Evolutionary conservation across 2,329 filamentous ascomycete species (phyloP).

Genomic region (Pezicula carpinea): DNA sequence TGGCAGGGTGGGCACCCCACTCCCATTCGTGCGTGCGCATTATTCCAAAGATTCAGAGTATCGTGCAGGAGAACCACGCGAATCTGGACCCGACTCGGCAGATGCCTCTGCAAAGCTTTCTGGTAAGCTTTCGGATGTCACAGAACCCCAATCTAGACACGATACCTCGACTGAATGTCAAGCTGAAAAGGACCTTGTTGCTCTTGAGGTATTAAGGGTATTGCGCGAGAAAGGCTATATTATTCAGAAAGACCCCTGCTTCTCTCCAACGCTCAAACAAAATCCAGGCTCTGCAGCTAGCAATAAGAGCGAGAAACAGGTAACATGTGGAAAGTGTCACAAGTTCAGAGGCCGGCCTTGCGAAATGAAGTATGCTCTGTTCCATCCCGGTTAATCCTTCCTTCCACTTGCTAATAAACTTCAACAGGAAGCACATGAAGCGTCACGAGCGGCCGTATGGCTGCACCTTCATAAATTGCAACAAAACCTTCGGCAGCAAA

Average conservation of each 20-base stretch:
- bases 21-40: too few relatives aligned
- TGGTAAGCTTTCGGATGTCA: too few relatives aligned
- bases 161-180: conserved; percentile 10
- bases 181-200: conserved; percentile 13
- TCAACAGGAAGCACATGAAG: conserved; percentile 72
- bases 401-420: conserved; percentile 6
- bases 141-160: conserved; percentile 6
- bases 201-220: conserved; percentile 17
- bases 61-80: too few relatives aligned
- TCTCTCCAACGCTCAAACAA: conserved; percentile 11
- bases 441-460: conserved; percentile 77
- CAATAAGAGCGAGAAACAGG: conserved; percentile 23
- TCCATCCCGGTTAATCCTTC: not conserved
- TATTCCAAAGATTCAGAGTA: too few relatives aligned
- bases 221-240: conserved; percentile 21
- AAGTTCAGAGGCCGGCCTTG: conserved; percentile 47
- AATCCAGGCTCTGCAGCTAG: conserved; percentile 21
- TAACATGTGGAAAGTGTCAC: conserved; percentile 35
- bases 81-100: too few relatives aligned
- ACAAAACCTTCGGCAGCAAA: conserved; percentile 80
- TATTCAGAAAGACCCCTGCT: conserved; percentile 16
- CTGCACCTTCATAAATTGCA: conserved; percentile 69
- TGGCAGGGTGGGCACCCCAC: too few relatives aligned
- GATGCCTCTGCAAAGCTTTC: too few relatives aligned
- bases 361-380: conserved; percentile 49